Evolutionary conservation across 805 yeast genomes (phyloP), one percentile per base, ranked within the genome.

Genomic region (Deakozyma indianensis): DNA sequence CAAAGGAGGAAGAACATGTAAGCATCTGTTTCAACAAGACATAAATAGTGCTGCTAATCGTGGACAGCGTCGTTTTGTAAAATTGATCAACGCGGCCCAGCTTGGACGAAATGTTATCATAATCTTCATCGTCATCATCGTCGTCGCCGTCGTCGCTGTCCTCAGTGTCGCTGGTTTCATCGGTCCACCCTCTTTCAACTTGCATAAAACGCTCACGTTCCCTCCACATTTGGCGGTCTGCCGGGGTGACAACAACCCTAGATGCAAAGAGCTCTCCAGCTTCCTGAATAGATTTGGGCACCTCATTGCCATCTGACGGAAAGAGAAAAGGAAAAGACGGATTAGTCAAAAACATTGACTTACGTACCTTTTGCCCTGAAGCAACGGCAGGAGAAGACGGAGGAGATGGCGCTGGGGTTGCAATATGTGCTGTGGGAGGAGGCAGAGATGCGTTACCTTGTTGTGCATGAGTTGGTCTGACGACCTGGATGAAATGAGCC

Each of bases 351-450:
- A 73, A 78, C 43, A 74, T 57, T 1, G 63, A 53, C 42, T 60
- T 56, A 22, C 58, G 50, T 42, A 51, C 47, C 46, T 56, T 56
- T 44, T 59, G 63, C 40, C 61, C 60, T 1, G 56, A 32, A 23
- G 61, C 60, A 25, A 56, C 40, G 16, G 62, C 44, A 3, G 83
- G 82, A 1, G 76, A 68, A 16, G 70, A 57, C 0, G 83, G 79
- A 0, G 95, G 95, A 0, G 94, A 83, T 2, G 95, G 92, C 1
- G 82, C 83, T 0, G 95, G 95, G 0, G 95, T 85, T 0, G 95
- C 88, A 9, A 86, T 71, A 58, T 83, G 88, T 3, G 80, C 65
- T 0, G 73, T 63, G 35, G 76, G 78, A 0, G 72, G 64, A 1
- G 80, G 80, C 21, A 74, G 58, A 29, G 68, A 65, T 11, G 68